Evolutionary conservation across 2,329 filamentous ascomycete species (phyloP), one percentile per base, ranked within the genome.

Genomic region (Plectosphaerella sp.): DNA sequence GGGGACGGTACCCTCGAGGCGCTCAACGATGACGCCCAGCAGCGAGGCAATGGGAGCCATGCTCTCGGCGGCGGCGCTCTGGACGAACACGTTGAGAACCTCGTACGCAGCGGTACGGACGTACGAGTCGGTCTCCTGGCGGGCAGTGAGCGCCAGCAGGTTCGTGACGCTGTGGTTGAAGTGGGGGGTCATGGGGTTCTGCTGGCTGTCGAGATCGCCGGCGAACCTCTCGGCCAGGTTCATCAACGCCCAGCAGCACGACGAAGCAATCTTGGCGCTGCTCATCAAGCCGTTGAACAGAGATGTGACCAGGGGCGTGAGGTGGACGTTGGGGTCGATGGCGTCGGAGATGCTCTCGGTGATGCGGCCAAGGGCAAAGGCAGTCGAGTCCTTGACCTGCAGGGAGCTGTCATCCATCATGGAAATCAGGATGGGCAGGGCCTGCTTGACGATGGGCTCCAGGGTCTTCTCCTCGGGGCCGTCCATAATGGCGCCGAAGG

Each of bases 241-340:
- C 90, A 99, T 97, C 60, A 99, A 76, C 33, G 94, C 92, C 94
- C 95, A 97, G 76, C 94, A 99, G 84, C 94, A 97, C 28, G 94
- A 99, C 51, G 91, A 86, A 33, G 93, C 94, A 86, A 99, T 99
- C 82, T 96, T 97, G 54, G 91, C 88, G 68, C 88, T 94, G 74
- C 89, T 93, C 54, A 90, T 84, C 54, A 99, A 80, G 48, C 93
- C 94, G 61, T 86, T 84, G 76, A 99, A 99, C 10, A 99, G 82
- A 41, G 92, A 89, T 52, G 85, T 83, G 64, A 99, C 93, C 57
- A 99, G 78, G 18, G 88, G 84, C 58, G 91, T 88, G 5, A 99
- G 82, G 67, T 97, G 91, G 57, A 86, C 78, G 60, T 82, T 77
- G 41, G 91, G 88, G 67, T 99, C 93, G 64, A 99, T 95, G 45